Percentiles rank a stretch among this genome's conserved stretches.
Evolutionary conservation across 2,329 filamentous ascomycete species (phyloP).

Genomic region (Gremmenia infestans): DNA sequence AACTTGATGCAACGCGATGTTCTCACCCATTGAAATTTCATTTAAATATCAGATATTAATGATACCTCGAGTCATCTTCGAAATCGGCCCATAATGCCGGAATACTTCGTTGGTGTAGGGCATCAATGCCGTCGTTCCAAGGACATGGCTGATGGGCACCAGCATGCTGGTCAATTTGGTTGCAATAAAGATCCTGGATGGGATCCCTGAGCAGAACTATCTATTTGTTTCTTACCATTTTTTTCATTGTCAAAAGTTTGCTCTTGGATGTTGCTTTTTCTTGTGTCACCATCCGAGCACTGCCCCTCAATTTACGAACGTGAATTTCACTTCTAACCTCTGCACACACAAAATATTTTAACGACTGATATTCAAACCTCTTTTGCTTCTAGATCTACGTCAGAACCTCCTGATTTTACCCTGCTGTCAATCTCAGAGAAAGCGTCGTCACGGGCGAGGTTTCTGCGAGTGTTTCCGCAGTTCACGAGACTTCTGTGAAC

Average conservation of each 20-base stretch:
- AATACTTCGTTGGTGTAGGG: background rate
- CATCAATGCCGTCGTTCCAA: background rate
- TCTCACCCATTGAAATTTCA: too few species aligned
- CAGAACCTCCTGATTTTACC: background rate
- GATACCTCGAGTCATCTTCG: background rate
- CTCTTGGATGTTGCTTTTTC: background rate
- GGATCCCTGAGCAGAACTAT: background rate
- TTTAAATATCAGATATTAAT: background rate
- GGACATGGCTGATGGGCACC: background rate
- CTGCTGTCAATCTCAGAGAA: background rate
- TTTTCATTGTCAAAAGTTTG: background rate
- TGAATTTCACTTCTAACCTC: background rate
- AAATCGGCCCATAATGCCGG: background rate
- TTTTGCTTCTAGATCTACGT: background rate
- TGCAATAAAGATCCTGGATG: background rate
- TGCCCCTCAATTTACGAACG: background rate
- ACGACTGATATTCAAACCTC: too few species aligned
- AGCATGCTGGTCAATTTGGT: background rate
- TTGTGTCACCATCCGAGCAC: background rate
- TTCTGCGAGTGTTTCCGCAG: background rate
- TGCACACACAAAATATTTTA: background rate
- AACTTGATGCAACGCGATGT: too few species aligned
- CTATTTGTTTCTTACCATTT: background rate
- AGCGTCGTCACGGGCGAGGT: background rate
- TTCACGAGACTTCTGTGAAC: background rate